These are phyloP conservation scores for Oxalis stricta DNA, from an alignment of 441 rosid genomes.

Conservation along the genomic window DNA sequence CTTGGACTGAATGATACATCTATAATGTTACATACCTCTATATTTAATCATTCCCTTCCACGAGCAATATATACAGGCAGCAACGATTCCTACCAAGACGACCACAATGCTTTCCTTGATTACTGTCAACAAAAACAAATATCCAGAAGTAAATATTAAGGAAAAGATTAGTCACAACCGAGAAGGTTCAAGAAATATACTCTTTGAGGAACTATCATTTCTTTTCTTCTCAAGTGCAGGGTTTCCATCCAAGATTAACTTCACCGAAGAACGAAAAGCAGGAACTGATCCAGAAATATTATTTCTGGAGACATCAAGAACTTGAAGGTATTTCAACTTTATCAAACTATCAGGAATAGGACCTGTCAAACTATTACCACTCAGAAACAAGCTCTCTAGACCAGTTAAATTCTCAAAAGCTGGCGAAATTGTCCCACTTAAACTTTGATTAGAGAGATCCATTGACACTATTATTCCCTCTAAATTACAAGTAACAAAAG, in stretches of 20 bases:
- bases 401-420: conserved; percentile 34
- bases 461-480: conserved; percentile 18
- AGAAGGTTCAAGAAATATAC: no score
- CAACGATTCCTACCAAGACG: no score
- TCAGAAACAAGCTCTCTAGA: conserved; percentile 32
- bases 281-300: conserved; percentile 50
- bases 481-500: conserved; percentile 33
- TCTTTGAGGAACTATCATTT: no score
- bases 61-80: no score
- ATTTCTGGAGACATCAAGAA: conserved; percentile 52
- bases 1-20: no score
- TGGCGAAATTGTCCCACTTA: conserved; percentile 42
- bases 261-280: conserved; percentile 18
- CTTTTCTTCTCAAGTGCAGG: conserved; percentile 29
- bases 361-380: conserved; percentile 41
- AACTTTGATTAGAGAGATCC: conserved; percentile 27
- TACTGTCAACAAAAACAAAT: no score
- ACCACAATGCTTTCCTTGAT: no score
- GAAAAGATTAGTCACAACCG: no score
- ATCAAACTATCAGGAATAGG: conserved; percentile 43
- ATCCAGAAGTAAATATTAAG: no score
- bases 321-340: conserved; percentile 24
- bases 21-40: no score
- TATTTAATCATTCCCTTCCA: no score
- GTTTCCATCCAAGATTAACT: conserved; percentile 39